These are phyloP conservation scores for Solanum chaucha DNA, from an alignment of 257 asterid species.

Conservation along the genomic window DNA sequence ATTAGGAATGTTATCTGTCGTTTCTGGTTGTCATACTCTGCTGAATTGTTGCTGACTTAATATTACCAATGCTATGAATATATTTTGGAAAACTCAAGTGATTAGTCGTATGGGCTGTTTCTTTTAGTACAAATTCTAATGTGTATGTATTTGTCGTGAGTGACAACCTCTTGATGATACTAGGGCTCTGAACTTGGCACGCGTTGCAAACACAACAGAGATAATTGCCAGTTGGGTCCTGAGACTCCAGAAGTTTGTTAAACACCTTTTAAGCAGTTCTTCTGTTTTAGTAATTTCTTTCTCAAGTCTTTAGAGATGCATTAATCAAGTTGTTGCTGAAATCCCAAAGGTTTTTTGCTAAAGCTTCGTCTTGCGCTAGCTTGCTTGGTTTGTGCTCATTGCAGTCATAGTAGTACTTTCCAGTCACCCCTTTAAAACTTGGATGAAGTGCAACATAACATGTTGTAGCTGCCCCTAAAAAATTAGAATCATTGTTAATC, in stretches of 20 bases:
- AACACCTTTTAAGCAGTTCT: neutral
- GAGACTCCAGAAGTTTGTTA: neutral
- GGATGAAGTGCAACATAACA: too few species aligned
- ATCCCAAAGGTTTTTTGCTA: too few species aligned
- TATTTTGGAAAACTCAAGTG: neutral
- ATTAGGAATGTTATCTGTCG: neutral
- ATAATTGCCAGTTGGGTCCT: neutral
- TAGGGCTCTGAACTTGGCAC: neutral
- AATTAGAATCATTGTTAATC: too few species aligned
- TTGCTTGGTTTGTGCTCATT: too few species aligned
- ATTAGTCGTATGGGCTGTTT: neutral
- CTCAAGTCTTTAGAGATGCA: slow-evolving; percentile 23
- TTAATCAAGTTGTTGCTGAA: slow-evolving; percentile 9
- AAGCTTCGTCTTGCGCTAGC: too few species aligned
- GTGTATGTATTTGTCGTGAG: neutral
- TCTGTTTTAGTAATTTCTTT: neutral
- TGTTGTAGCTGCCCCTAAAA: too few species aligned
- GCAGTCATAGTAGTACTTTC: too few species aligned
- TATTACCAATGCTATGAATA: neutral
- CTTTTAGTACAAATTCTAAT: neutral
- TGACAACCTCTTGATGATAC: neutral
- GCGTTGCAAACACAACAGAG: too few species aligned
- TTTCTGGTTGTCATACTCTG: neutral
- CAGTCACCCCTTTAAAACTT: too few species aligned
- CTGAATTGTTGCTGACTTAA: neutral